Percentiles rank a stretch among this genome's conserved stretches.
phyloP scores from a whole-genome alignment of 2,329 filamentous ascomycete species.

The Basipetospora chlamydospora region DNA sequence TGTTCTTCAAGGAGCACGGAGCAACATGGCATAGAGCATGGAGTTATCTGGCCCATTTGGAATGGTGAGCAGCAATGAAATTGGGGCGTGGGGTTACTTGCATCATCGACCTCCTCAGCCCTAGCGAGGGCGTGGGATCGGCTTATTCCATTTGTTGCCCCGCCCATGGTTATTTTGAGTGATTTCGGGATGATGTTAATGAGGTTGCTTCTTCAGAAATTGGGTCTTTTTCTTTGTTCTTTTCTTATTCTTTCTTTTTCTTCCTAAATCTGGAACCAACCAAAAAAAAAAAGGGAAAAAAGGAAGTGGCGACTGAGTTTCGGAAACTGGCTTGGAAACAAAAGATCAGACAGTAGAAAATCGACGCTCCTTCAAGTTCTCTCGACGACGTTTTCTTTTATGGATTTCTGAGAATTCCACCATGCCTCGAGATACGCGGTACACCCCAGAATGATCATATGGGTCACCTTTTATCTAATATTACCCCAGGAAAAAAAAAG shows the following conservation, averaged over 20 bases:
- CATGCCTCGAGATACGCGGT: conserved; percentile 4
- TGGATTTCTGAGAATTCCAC: neutral
- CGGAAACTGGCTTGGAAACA: no score
- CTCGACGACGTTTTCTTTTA: conserved; percentile 4
- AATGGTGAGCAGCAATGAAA: no score
- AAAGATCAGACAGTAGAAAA: neutral
- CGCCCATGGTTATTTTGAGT: conserved; percentile 1
- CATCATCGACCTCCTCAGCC: conserved; percentile 31
- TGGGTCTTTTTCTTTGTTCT: neutral
- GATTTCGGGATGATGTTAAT: no score
- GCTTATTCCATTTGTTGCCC: neutral
- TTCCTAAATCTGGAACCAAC: no score
- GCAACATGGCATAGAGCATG: no score
- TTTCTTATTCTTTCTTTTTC: no score
- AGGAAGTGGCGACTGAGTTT: no score
- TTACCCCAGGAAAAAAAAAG: neutral
- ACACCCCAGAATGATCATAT: conserved; percentile 2
- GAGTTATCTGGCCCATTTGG: no score
- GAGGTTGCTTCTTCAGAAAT: neutral
- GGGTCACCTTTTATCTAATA: neutral
- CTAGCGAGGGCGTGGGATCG: conserved; percentile 15
- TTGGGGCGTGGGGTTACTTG: no score
- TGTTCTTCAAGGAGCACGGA: no score
- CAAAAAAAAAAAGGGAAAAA: no score
- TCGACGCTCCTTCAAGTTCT: no score